phyloP scores from a whole-genome alignment of 106 monocot genomes.

The Amphibolis antarctica region DNA sequence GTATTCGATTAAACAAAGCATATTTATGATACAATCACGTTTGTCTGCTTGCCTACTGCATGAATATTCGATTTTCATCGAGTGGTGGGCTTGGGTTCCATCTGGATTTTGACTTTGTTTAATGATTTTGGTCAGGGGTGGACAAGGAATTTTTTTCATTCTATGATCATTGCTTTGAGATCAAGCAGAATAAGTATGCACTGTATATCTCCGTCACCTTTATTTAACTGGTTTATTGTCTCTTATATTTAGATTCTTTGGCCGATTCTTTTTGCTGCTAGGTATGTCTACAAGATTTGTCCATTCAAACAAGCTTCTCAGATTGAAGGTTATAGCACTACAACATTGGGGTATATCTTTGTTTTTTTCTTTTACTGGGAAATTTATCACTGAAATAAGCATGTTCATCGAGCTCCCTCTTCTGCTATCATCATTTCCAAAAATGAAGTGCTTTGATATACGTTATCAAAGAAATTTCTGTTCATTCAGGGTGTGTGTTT shows the following conservation, averaged over 20 bases:
- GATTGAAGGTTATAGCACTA: slow-evolving; percentile 73
- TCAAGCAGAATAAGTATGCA: slow-evolving; percentile 73
- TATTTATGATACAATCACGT: too few species aligned
- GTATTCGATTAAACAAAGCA: background rate
- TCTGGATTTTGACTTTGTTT: background rate
- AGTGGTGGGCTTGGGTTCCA: background rate
- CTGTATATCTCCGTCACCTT: background rate
- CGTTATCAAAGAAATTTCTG: background rate
- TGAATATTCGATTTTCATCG: background rate
- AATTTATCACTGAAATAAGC: background rate
- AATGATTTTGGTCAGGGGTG: slow-evolving; percentile 29
- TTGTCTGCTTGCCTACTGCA: background rate
- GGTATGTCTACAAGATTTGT: slow-evolving; percentile 96
- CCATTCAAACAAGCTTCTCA: slow-evolving; percentile 92
- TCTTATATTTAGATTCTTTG: slow-evolving; percentile 5
- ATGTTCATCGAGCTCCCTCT: background rate
- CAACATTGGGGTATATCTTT: slow-evolving; percentile 73
- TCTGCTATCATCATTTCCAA: too few species aligned
- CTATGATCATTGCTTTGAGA: slow-evolving; percentile 83
- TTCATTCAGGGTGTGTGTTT: background rate
- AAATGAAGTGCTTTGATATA: too few species aligned
- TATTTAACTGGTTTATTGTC: slow-evolving; percentile 1
- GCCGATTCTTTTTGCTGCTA: slow-evolving; percentile 13
- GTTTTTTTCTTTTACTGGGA: background rate
- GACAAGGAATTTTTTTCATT: slow-evolving; percentile 94